Percentiles rank a stretch among this genome's conserved stretches.
Conservation (phyloP, 2,329 filamentous ascomycete species). For the Clarireedia homoeocarpa region DNA sequence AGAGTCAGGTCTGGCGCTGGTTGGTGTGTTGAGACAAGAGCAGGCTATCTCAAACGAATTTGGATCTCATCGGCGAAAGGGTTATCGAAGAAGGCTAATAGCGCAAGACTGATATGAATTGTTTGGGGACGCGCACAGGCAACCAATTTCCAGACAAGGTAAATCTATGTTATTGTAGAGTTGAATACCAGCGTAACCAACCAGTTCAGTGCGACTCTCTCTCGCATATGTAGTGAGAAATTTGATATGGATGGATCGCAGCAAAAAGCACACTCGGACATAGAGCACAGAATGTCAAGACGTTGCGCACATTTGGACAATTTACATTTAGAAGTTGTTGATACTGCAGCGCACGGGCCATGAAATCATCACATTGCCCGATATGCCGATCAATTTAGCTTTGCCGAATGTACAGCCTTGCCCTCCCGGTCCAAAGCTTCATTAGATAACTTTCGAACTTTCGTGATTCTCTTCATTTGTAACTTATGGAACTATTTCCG, state of each 20-base stretch:
- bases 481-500: background rate
- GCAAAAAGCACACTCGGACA: no score
- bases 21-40: background rate
- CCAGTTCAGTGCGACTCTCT: background rate
- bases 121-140: background rate
- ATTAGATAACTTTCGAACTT: conserved; percentile 8
- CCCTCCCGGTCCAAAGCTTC: conserved; percentile 5
- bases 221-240: no score
- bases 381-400: conserved; percentile 5
- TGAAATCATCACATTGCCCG: no score
- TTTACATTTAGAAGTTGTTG: no score
- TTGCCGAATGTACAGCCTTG: background rate
- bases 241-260: no score
- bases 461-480: conserved; percentile 3
- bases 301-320: no score
- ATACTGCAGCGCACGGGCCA: no score
- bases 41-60: conserved; percentile 1
- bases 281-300: no score
- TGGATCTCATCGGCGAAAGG: background rate
- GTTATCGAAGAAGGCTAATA: background rate
- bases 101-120: background rate
- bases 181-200: no score
- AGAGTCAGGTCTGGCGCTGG: conserved; percentile 9
- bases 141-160: no score
- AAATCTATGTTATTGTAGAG: no score